Conservation (phyloP, 108 stramenopile genomes). For the Pinguiococcus pyrenoidosus region DNA sequence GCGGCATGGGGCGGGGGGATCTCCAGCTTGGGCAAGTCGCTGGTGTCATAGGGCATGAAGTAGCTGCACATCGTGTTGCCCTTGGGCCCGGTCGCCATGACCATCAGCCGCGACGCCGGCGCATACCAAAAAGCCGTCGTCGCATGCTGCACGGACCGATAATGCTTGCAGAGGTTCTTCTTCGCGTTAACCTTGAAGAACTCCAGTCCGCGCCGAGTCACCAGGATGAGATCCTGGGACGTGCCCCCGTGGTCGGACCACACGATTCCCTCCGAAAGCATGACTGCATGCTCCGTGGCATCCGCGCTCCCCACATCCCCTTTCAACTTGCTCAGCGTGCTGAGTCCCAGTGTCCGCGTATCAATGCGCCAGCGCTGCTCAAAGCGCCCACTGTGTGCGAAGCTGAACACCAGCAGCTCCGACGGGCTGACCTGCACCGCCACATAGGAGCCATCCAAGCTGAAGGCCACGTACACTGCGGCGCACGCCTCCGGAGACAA, state of each 20-base stretch:
- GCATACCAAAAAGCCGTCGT: background rate
- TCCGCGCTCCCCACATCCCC: too few species aligned
- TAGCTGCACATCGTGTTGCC: background rate
- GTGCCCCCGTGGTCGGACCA: slow-evolving; percentile 8
- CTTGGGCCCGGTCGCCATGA: background rate
- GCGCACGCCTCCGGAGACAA: too few species aligned
- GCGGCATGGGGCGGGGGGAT: background rate
- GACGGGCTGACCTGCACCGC: too few species aligned
- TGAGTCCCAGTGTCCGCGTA: too few species aligned
- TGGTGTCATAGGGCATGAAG: background rate
- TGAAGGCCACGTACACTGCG: too few species aligned
- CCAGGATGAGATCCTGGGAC: slow-evolving; percentile 3
- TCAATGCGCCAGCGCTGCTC: too few species aligned
- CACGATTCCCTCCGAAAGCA: background rate
- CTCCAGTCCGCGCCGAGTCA: background rate
- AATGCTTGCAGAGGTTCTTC: background rate
- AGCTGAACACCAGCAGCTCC: too few species aligned
- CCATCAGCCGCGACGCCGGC: background rate
- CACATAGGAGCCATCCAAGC: too few species aligned
- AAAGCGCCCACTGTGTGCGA: too few species aligned
- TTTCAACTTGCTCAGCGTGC: too few species aligned
- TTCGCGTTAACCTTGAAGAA: background rate
- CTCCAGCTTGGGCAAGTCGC: background rate
- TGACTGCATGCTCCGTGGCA: too few species aligned
- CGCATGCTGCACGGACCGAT: background rate